A percentile compares a stretch with the other conserved stretches of the same genome.
Conservation (phyloP, 2,329 filamentous ascomycete genomes). For the Fusarium metavorans region DNA sequence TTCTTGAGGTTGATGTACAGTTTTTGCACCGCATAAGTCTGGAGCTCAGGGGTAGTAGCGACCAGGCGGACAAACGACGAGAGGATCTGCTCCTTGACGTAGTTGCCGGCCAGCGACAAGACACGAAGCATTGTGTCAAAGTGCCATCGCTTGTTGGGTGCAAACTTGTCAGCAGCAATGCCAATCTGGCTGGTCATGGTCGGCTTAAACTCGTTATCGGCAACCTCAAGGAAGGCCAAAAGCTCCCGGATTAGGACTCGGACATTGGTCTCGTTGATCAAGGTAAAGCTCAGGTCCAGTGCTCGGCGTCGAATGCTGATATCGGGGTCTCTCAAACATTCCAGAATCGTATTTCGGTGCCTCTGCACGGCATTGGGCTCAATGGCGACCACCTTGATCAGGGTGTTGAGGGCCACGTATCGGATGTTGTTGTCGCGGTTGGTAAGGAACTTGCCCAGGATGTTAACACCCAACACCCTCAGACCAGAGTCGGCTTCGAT, state of each 20-base stretch:
- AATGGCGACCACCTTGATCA: constrained; percentile 98
- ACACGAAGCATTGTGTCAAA: constrained; percentile 97
- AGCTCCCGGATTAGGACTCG: constrained; percentile 93
- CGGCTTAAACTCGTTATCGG: constrained; percentile 98
- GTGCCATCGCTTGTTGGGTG: constrained; percentile 98
- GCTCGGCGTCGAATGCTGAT: constrained; percentile 96
- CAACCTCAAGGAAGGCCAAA: constrained; percentile 94
- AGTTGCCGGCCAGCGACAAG: constrained; percentile 92
- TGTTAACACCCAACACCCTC: constrained; percentile 95
- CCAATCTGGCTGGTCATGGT: constrained; percentile 99
- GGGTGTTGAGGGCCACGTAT: constrained; percentile 95
- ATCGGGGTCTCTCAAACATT: constrained; percentile 95
- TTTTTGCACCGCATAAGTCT: constrained; percentile 97
- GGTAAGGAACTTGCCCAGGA: constrained; percentile 96
- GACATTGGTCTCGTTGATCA: constrained; percentile 97
- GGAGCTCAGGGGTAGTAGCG: constrained; percentile 91
- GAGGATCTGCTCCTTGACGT: constrained; percentile 96
- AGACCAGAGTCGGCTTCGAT: constrained; percentile 97
- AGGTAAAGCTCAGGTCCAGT: constrained; percentile 96
- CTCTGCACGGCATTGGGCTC: constrained; percentile 98
- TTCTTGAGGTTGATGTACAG: constrained; percentile 91
- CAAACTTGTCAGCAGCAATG: constrained; percentile 94
- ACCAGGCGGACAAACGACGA: constrained; percentile 97
- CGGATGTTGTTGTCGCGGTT: constrained; percentile 99
- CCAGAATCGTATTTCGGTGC: constrained; percentile 96